A percentile compares a stretch with the other conserved stretches of the same genome.
These are phyloP conservation scores for Hibiscus tridactylites DNA, from an alignment of 345 rosid genomes.

Conservation along the genomic window DNA sequence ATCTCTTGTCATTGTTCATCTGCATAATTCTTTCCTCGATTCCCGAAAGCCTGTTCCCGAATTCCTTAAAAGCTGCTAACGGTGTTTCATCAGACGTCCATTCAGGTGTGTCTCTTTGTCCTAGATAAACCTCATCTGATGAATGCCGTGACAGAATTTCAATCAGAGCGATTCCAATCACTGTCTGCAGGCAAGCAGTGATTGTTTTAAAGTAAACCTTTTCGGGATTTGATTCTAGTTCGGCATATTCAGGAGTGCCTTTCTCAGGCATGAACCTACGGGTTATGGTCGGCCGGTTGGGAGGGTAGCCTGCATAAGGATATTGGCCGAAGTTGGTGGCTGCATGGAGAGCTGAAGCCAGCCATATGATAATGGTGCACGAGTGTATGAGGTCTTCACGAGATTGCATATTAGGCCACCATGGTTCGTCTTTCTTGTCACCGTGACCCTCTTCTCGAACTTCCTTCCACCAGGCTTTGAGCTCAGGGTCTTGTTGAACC, in stretches of 20 bases:
- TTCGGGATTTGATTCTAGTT: too few species aligned
- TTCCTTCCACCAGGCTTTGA: conserved; percentile 72
- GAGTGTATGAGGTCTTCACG: conserved; percentile 38
- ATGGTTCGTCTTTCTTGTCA: conserved; percentile 54
- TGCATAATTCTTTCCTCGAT: not conserved
- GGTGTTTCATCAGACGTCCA: conserved; percentile 67
- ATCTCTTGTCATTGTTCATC: not conserved
- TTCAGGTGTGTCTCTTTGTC: conserved; percentile 52
- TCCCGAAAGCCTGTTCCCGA: not conserved
- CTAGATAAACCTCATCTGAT: conserved; percentile 67
- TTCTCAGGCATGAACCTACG: too few species aligned
- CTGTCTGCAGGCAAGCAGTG: conserved; percentile 61
- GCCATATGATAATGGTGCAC: conserved; percentile 65
- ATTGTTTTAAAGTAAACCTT: conserved; percentile 43
- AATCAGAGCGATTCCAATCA: conserved; percentile 55
- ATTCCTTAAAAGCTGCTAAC: conserved; percentile 33
- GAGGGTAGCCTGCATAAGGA: too few species aligned
- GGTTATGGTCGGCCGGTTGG: not conserved
- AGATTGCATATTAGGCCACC: conserved; percentile 68
- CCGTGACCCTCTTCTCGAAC: conserved; percentile 66
- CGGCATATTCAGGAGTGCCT: too few species aligned
- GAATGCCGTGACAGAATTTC: conserved; percentile 72
- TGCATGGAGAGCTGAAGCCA: conserved; percentile 69
- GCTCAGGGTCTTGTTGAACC: conserved; percentile 42
- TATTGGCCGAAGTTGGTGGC: conserved; percentile 54